Conservation (phyloP, 2,329 filamentous ascomycete genomes). For the Lecanicillium sp. region DNA sequence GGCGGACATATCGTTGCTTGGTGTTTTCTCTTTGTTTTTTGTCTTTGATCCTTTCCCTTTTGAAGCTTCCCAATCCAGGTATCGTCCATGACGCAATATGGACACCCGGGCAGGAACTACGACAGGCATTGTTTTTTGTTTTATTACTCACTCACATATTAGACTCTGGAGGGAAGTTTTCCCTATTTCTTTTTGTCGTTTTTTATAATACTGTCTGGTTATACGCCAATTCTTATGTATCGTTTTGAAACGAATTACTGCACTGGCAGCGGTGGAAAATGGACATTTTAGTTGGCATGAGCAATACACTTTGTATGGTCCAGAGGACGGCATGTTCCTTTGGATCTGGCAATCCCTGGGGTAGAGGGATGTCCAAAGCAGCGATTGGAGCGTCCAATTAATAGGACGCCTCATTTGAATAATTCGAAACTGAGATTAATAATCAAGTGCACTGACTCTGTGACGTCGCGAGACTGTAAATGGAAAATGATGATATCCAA, state of each 20-base stretch:
- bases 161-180: slow-evolving; percentile 26
- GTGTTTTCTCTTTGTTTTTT: slow-evolving; percentile 14
- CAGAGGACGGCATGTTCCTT: slow-evolving; percentile 1
- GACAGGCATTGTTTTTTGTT: slow-evolving; percentile 22
- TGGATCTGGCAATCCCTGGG: slow-evolving; percentile 3
- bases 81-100: not conserved
- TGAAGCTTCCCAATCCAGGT: not conserved
- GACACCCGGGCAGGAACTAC: slow-evolving; percentile 19
- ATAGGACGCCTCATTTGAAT: slow-evolving; percentile 14
- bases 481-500: not conserved
- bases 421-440: slow-evolving; percentile 12
- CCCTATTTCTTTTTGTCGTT: slow-evolving; percentile 20
- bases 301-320: not conserved
- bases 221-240: slow-evolving; percentile 12
- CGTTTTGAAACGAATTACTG: slow-evolving; percentile 9
- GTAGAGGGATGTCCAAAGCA: slow-evolving; percentile 6
- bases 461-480: not conserved
- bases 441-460: no score
- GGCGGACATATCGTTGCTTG: slow-evolving; percentile 15
- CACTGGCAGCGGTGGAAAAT: slow-evolving; percentile 5
- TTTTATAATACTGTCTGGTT: slow-evolving; percentile 17
- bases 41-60: slow-evolving; percentile 1
- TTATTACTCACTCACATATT: slow-evolving; percentile 20
- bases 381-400: slow-evolving; percentile 13
- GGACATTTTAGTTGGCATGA: slow-evolving; percentile 4